Conservation (phyloP, 805 yeast species). For the Tetrapisispora nanseiensis region DNA sequence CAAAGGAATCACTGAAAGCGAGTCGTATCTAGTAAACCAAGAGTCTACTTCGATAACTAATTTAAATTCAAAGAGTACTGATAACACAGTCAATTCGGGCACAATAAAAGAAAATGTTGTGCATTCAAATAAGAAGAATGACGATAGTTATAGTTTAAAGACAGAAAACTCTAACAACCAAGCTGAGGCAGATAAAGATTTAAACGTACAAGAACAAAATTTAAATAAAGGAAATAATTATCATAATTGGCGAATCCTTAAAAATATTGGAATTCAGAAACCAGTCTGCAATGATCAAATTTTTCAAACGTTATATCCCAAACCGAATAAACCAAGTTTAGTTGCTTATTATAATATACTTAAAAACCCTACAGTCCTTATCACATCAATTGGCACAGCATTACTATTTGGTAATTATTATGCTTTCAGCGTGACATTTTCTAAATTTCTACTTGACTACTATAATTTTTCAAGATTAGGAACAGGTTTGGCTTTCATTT, state of each 20-base stretch:
- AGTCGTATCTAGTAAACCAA: background rate
- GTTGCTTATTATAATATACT: slow-evolving; percentile 31
- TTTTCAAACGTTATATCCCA: slow-evolving; percentile 29
- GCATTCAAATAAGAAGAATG: background rate
- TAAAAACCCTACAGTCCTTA: slow-evolving; percentile 34
- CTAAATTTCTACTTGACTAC: slow-evolving; percentile 31
- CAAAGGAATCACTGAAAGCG: background rate
- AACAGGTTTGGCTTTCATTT: slow-evolving; percentile 39
- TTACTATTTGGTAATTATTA: slow-evolving; percentile 46
- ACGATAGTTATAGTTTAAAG: background rate
- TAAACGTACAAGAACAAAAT: background rate
- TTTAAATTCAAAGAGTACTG: background rate
- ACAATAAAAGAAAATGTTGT: background rate
- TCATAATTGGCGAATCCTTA: slow-evolving; percentile 9
- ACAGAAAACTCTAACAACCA: too few relatives aligned
- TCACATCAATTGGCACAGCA: slow-evolving; percentile 40
- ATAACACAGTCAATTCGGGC: too few relatives aligned
- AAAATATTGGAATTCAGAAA: slow-evolving; percentile 21
- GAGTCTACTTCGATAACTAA: background rate
- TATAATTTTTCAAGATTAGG: slow-evolving; percentile 32
- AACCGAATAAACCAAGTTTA: slow-evolving; percentile 38
- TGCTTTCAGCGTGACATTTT: slow-evolving; percentile 42
- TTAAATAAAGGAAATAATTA: background rate
- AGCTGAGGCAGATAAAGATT: background rate
- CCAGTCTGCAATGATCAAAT: slow-evolving; percentile 17